These are phyloP conservation scores for Teunomyces barrocoloradensis DNA, from an alignment of 805 yeast genomes.

Conservation along the genomic window DNA sequence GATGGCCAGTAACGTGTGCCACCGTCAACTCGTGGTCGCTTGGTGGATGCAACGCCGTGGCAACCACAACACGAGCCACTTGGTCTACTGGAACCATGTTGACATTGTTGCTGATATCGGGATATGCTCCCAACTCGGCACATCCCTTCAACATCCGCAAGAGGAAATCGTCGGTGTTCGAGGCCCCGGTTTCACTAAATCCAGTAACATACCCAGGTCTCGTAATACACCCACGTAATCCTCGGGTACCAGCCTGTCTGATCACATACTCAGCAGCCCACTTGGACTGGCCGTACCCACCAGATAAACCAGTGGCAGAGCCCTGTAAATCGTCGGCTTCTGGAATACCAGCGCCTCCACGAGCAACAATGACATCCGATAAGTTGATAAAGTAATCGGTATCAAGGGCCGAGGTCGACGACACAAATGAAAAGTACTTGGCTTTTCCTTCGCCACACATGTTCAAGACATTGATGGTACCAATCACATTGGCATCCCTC, in stretches of 20 bases:
- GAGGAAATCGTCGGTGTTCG: conserved; percentile 95
- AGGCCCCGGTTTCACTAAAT: conserved; percentile 75
- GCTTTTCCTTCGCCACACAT: conserved; percentile 78
- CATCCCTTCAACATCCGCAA: conserved; percentile 94
- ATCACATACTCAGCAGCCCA: conserved; percentile 95
- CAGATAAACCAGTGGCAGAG: conserved; percentile 75
- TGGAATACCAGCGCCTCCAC: conserved; percentile 69
- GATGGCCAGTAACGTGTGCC: conserved; percentile 97
- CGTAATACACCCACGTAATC: conserved; percentile 82
- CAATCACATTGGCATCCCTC: conserved; percentile 89
- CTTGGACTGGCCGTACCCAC: conserved; percentile 96
- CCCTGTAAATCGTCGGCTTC: conserved; percentile 86
- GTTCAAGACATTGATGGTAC: conserved; percentile 80
- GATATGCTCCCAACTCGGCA: conserved; percentile 79
- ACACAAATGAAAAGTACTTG: conserved; percentile 84
- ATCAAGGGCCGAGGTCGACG: conserved; percentile 92
- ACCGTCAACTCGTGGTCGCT: conserved; percentile 54
- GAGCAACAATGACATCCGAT: conserved; percentile 64
- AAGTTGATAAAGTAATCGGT: conserved; percentile 74
- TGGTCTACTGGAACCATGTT: conserved; percentile 99
- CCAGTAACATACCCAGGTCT: conserved; percentile 98
- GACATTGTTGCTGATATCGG: conserved; percentile 82
- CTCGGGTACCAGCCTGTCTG: conserved; percentile 83
- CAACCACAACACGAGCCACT: conserved; percentile 87
- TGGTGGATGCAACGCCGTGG: conserved; percentile 80